These are phyloP conservation scores for Pythium insidiosum DNA, from an alignment of 352 stramenopile species.

Conservation along the genomic window DNA sequence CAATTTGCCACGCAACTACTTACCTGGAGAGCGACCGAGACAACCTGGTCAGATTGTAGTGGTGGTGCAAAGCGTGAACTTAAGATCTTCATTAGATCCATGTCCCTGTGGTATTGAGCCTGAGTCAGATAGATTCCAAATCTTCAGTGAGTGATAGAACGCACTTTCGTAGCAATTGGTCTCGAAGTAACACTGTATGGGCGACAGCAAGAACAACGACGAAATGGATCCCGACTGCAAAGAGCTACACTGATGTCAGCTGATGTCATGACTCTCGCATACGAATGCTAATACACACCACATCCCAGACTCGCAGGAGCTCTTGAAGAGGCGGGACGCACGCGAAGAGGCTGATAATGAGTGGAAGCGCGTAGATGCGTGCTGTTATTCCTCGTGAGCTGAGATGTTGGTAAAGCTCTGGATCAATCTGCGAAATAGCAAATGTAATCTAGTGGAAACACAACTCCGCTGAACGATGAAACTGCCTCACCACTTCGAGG, in stretches of 20 bases:
- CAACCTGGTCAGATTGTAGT: conserved; percentile 74
- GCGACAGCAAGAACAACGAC: conserved; percentile 86
- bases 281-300: conserved; percentile 38
- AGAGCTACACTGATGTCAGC: conserved; percentile 74
- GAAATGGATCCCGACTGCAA: conserved; percentile 89
- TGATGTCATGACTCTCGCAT: too few relatives aligned
- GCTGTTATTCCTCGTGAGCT: conserved; percentile 64
- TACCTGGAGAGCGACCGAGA: conserved; percentile 78
- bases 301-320: conserved; percentile 87
- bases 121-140: too few relatives aligned
- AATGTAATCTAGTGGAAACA: background rate
- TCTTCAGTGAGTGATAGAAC: conserved; percentile 8
- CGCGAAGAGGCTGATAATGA: conserved; percentile 87
- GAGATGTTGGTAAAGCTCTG: conserved; percentile 77
- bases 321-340: conserved; percentile 85
- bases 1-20: background rate
- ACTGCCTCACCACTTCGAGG: conserved; percentile 14
- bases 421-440: conserved; percentile 42
- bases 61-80: conserved; percentile 76
- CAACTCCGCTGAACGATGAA: background rate
- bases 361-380: conserved; percentile 80
- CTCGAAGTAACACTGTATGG: conserved; percentile 82
- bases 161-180: conserved; percentile 73
- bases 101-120: conserved; percentile 38
- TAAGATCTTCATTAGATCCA: conserved; percentile 86